These are phyloP conservation scores for Leishmania braziliensis DNA, from an alignment of 208 protist genomes.

Conservation along the genomic window DNA sequence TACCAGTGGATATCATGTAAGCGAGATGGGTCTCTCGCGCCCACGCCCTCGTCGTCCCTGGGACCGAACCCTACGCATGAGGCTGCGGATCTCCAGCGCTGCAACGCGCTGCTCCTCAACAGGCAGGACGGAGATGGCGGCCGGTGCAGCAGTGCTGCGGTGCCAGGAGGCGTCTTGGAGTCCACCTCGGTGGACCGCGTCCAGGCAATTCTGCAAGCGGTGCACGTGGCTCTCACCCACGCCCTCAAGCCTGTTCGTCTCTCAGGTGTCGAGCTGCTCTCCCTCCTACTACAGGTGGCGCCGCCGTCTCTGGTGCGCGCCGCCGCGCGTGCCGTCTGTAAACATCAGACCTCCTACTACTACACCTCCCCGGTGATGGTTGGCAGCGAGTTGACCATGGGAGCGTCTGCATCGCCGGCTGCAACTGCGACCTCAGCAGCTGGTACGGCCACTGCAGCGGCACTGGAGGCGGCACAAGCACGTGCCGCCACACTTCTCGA, in stretches of 20 bases:
- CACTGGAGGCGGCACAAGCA: constrained; percentile 19
- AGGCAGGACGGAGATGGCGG: not conserved
- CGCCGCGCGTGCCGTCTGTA: constrained; percentile 33
- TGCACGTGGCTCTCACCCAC: constrained; percentile 74
- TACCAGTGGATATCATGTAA: constrained; percentile 32
- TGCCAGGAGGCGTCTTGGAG: not conserved
- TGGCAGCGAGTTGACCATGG: constrained; percentile 19
- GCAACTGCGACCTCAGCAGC: not conserved
- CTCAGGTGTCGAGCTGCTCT: constrained; percentile 60
- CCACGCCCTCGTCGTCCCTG: not conserved
- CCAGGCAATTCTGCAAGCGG: constrained; percentile 43
- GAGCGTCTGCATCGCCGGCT: not conserved
- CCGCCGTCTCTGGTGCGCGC: constrained; percentile 21
- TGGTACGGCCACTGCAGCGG: not conserved
- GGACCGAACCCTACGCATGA: constrained; percentile 8
- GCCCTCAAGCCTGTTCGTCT: constrained; percentile 62
- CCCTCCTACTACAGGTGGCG: constrained; percentile 38
- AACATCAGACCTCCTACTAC: constrained; percentile 34
- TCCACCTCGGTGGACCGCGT: constrained; percentile 37
- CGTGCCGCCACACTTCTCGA: constrained; percentile 7
- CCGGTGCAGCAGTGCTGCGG: not conserved
- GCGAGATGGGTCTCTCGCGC: not conserved
- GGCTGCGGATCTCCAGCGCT: constrained; percentile 16
- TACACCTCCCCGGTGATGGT: constrained; percentile 6
- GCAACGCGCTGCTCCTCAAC: constrained; percentile 17